Conservation (phyloP, 306 rosid species). For the Echinosophora koreensis region DNA sequence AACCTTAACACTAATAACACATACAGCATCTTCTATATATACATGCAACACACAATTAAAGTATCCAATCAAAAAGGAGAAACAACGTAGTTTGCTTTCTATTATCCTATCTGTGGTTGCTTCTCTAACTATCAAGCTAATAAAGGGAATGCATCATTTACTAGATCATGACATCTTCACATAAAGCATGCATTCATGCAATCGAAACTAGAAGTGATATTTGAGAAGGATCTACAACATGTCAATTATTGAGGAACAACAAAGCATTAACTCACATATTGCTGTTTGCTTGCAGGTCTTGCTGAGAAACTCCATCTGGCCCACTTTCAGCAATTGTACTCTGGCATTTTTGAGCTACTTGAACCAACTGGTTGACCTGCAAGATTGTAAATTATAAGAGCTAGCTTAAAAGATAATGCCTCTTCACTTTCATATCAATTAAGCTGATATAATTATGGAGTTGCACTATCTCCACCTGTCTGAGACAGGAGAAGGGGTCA, state of each 20-base stretch:
- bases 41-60: neutral
- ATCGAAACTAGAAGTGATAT: neutral
- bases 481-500: neutral
- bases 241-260: constrained; percentile 10
- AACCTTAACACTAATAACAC: constrained; percentile 3
- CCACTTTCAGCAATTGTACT: constrained; percentile 89
- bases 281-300: constrained; percentile 90
- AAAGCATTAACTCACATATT: constrained; percentile 72
- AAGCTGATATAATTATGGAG: neutral
- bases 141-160: constrained; percentile 1
- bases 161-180: constrained; percentile 1
- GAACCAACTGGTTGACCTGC: constrained; percentile 92
- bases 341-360: constrained; percentile 94
- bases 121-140: neutral
- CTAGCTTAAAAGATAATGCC: constrained; percentile 14
- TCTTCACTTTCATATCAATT: neutral
- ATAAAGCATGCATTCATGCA: constrained; percentile 24
- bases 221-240: constrained; percentile 3
- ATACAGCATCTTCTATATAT: neutral
- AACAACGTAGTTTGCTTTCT: neutral
- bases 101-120: neutral
- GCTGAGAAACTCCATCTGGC: constrained; percentile 88
- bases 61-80: constrained; percentile 1
- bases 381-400: constrained; percentile 40
- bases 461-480: neutral